Base-by-base conservation (phyloP, 2,329 filamentous ascomycete species). In the Plenodomus tracheiphilus region DNA sequence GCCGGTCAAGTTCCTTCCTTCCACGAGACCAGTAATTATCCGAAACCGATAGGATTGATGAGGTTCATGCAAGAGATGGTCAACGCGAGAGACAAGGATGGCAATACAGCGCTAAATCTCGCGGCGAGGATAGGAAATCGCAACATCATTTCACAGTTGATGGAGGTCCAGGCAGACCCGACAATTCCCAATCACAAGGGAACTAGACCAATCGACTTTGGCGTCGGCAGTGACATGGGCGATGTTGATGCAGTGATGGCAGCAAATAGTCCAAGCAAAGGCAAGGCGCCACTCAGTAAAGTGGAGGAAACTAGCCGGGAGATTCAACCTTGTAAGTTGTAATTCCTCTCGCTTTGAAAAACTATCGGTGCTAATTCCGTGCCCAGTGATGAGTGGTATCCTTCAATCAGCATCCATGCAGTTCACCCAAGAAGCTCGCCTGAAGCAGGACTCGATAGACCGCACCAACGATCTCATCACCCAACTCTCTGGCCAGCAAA, bases 1-100 rank as follows among this genome's bases (percentile, higher is more conserved):
- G 61, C 62, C 42, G 66, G 57, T 42, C 68, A 71, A 38, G 46
- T 65, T 11, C 61, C 59, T 15, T 64, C 65, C 4, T 72, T 70
- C 47, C 67, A 71, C 20, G 87, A 86, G 47, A 80, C 79, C 4
- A 79, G 82, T 19, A 83, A 69, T 52, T 54, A 72, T 54, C 75
- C 74, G 36, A 88, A 83, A 46, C 89, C 82, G 54, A 95, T 97
- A 74, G 90, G 88, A 19, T 81, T 99, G 44, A 92, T 90, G 22
- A 86, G 91, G 32, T 99, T 99, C 74, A 95, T 99, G 83, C 90
- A 88, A 41, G 92, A 97, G 68, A 95, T 99, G 71, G 93, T 99
- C 51, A 97, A 99, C 64, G 88, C 92, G 0, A 89, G 93, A 63
- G 94, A 99, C 72, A 91, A 92, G 64, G 88, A 89, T 28, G 94